A percentile compares a stretch with the other conserved stretches of the same genome.
Conservation (phyloP, 306 rosid species). For the Trifolium subterraneum region DNA sequence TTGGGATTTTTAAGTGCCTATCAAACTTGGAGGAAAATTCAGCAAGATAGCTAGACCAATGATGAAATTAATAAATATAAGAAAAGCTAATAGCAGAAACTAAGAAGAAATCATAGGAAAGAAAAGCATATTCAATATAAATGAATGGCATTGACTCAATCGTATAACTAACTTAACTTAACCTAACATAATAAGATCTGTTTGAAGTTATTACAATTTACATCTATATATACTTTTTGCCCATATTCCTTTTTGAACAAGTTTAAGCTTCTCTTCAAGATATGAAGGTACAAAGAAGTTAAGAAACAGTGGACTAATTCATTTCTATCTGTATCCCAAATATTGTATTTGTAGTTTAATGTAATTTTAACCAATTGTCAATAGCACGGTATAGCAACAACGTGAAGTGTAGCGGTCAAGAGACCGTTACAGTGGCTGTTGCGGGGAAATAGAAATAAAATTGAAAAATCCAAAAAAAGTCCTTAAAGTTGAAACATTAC, state of each 20-base stretch:
- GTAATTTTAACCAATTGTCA: not conserved
- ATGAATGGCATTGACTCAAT: not conserved
- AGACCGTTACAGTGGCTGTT: not conserved
- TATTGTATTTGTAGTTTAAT: not conserved
- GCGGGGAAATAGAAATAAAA: not conserved
- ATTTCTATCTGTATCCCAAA: not conserved
- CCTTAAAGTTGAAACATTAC: too few species aligned
- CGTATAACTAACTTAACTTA: not conserved
- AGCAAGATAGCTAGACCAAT: too few species aligned
- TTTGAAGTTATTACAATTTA: not conserved
- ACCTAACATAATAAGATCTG: not conserved
- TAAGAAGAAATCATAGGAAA: too few species aligned
- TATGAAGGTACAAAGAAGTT: not conserved
- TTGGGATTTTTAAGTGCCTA: too few species aligned
- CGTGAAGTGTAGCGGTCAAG: too few species aligned
- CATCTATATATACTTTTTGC: conserved; percentile 11
- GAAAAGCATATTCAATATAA: too few species aligned
- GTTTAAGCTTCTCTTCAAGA: not conserved
- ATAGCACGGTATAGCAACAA: not conserved
- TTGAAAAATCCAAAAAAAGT: not conserved
- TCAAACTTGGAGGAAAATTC: too few species aligned
- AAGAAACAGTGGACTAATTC: not conserved
- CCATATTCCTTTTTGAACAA: not conserved
- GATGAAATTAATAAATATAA: not conserved
- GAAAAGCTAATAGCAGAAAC: conserved; percentile 11